These are phyloP conservation scores for Annulohypoxylon bovei DNA, from an alignment of 495 filamentous ascomycete genomes.

Conservation along the genomic window DNA sequence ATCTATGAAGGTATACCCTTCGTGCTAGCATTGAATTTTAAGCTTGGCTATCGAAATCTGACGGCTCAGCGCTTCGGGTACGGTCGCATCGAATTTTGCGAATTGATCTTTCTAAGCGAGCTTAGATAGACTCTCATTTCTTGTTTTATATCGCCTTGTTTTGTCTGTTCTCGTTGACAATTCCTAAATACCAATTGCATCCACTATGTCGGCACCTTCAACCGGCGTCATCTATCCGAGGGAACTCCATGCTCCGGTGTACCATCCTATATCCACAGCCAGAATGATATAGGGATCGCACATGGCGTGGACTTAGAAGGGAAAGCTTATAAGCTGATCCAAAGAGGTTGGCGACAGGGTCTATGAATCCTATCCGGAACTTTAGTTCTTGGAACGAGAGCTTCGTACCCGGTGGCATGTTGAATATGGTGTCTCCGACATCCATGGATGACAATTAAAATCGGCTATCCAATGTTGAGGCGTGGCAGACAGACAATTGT, in stretches of 20 bases:
- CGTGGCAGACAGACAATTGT: conserved; percentile 24
- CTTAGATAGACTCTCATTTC: neutral
- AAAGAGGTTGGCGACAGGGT: conserved; percentile 2
- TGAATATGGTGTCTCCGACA: conserved; percentile 15
- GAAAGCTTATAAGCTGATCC: conserved; percentile 16
- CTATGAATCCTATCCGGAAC: conserved; percentile 13
- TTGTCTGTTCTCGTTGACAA: neutral
- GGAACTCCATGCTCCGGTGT: neutral
- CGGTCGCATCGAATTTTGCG: neutral
- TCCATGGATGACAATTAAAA: conserved; percentile 1
- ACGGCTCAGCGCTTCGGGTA: neutral
- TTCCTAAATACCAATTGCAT: neutral
- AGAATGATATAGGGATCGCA: conserved; percentile 4
- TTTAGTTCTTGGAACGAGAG: conserved; percentile 1
- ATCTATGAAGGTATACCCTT: neutral
- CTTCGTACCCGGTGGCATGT: neutral
- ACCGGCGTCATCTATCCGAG: neutral
- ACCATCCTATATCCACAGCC: neutral
- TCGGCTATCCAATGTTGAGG: conserved; percentile 23
- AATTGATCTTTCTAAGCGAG: neutral
- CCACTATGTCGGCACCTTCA: neutral
- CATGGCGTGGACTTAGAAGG: conserved; percentile 11
- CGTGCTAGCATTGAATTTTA: conserved; percentile 5
- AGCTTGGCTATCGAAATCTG: neutral
- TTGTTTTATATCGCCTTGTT: neutral